Evolutionary conservation across 164 flowering plant genomes (phyloP).

Genomic region (Kingdonia uniflora): DNA sequence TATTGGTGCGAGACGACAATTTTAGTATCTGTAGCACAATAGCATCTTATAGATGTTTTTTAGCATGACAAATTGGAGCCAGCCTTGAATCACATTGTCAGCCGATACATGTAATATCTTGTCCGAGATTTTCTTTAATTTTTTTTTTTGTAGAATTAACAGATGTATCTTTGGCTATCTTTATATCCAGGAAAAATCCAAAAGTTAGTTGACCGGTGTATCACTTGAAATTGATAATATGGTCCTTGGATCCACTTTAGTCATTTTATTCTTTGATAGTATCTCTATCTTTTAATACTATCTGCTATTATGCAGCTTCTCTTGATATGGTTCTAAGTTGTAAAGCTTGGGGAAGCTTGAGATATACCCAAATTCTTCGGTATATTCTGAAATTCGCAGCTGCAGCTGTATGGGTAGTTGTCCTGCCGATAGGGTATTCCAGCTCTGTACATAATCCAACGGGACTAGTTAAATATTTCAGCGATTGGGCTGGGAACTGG

Average conservation of each 20-base stretch:
- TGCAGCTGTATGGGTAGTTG: constrained; percentile 80
- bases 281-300: constrained; percentile 8
- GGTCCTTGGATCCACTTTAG: background rate
- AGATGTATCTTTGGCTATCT: too few species aligned
- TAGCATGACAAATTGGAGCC: too few species aligned
- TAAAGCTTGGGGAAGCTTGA: constrained; percentile 86
- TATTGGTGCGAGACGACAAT: too few species aligned
- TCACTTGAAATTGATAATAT: background rate
- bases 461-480: constrained; percentile 65
- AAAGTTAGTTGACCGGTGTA: too few species aligned
- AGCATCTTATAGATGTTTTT: background rate
- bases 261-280: background rate
- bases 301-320: constrained; percentile 46
- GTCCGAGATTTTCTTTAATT: background rate
- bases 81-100: too few species aligned
- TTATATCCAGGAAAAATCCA: too few species aligned
- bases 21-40: background rate
- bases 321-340: constrained; percentile 80
- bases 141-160: background rate
- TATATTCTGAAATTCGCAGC: constrained; percentile 72
- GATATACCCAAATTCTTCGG: constrained; percentile 60
- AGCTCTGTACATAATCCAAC: constrained; percentile 64
- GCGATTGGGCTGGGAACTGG: constrained; percentile 56
- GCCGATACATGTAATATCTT: background rate
- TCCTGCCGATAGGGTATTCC: constrained; percentile 75